Evolutionary conservation across 306 rosid genomes (phyloP).

Genomic region (Astragalus glycyphyllos): DNA sequence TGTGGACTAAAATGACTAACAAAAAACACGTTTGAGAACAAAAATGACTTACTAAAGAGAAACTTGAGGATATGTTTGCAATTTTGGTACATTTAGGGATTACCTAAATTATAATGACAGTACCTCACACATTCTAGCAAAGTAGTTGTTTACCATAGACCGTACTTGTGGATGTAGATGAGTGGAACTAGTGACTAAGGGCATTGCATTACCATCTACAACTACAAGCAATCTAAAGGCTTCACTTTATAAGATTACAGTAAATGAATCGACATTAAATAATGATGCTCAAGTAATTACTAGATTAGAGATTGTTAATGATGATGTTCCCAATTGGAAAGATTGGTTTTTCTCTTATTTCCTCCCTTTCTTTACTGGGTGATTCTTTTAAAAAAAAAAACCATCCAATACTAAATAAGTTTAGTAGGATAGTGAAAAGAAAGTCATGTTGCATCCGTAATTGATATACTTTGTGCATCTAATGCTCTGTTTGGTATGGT

Average conservation of each 20-base stretch:
- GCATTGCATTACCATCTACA: conserved; percentile 6
- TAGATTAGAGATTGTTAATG: background rate
- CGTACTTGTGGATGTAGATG: background rate
- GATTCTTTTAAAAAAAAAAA: conserved; percentile 6
- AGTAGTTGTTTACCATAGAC: no score
- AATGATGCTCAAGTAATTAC: background rate
- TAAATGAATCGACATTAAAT: background rate
- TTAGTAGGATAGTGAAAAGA: background rate
- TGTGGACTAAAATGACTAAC: no score
- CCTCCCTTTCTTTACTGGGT: background rate
- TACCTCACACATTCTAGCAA: no score
- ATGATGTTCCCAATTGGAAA: conserved; percentile 1
- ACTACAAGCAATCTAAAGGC: conserved; percentile 15
- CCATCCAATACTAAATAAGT: background rate
- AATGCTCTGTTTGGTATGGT: conserved; percentile 19
- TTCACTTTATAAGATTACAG: background rate
- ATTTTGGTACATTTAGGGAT: no score
- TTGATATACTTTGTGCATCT: conserved; percentile 27
- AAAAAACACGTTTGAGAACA: no score
- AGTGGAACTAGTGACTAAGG: background rate
- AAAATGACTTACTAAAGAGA: no score
- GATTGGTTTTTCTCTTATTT: background rate
- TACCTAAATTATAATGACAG: no score
- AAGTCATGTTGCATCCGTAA: background rate
- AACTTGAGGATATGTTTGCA: no score